These are phyloP conservation scores for Malassezia cuniculi DNA, from an alignment of 1,284 basidiomycete genomes.

Conservation along the genomic window DNA sequence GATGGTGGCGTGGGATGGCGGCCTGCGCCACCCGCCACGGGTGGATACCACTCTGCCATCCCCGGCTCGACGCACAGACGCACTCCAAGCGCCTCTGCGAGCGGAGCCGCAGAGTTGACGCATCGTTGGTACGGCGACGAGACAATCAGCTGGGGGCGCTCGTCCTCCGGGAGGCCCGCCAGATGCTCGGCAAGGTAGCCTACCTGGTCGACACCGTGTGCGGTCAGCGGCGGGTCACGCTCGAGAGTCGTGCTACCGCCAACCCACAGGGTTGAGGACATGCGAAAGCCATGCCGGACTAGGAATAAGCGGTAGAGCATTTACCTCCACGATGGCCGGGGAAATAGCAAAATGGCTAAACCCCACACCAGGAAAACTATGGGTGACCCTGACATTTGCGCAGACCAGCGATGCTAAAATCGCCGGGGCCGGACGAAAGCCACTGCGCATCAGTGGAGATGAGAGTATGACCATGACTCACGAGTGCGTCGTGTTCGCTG, in stretches of 20 bases:
- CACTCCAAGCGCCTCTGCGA: constrained; percentile 53
- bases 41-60: constrained; percentile 71
- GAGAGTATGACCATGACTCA: constrained; percentile 91
- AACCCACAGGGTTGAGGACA: constrained; percentile 28
- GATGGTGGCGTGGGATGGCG: constrained; percentile 21
- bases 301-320: constrained; percentile 62
- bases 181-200: constrained; percentile 59
- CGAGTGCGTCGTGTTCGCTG: constrained; percentile 51
- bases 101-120: constrained; percentile 61
- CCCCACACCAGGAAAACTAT: constrained; percentile 7
- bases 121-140: constrained; percentile 57
- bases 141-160: constrained; percentile 60
- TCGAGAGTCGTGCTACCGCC: constrained; percentile 57
- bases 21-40: constrained; percentile 53
- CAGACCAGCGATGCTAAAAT: constrained; percentile 89
- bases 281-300: constrained; percentile 53
- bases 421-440: constrained; percentile 59
- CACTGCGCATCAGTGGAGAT: constrained; percentile 66
- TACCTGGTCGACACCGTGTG: constrained; percentile 64
- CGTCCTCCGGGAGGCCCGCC: constrained; percentile 54
- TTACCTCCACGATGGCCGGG: background rate
- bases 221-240: constrained; percentile 65
- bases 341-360: background rate
- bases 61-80: constrained; percentile 66
- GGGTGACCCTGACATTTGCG: constrained; percentile 74